Evolutionary conservation across 208 protist genomes (phyloP).

Genomic region (Trypanosoma boissoni): DNA sequence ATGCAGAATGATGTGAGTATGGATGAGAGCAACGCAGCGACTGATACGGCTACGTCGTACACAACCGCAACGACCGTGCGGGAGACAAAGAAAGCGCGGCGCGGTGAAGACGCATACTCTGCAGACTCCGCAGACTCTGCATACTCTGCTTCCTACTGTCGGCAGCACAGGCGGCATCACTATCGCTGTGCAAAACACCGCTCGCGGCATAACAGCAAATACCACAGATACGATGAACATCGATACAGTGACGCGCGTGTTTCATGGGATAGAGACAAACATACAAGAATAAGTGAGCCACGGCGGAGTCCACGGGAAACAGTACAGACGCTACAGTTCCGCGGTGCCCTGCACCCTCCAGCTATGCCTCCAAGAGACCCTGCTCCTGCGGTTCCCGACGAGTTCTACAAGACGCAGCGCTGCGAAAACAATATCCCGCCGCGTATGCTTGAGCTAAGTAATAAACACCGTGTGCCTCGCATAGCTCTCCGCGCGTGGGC

Average conservation of each 20-base stretch:
- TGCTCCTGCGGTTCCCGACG: background rate
- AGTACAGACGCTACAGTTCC: constrained; percentile 32
- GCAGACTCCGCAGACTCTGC: background rate
- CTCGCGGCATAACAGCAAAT: background rate
- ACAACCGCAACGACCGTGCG: constrained; percentile 53
- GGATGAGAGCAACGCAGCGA: constrained; percentile 38
- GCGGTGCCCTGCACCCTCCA: constrained; percentile 34
- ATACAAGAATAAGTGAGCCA: background rate
- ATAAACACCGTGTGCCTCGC: constrained; percentile 11
- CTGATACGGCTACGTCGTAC: constrained; percentile 59
- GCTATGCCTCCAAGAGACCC: constrained; percentile 23
- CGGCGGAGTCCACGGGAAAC: too few species aligned
- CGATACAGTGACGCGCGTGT: background rate
- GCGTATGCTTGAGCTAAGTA: constrained; percentile 10
- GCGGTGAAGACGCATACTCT: background rate
- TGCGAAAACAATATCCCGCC: constrained; percentile 1
- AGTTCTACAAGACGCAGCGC: background rate
- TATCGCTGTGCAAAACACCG: constrained; percentile 29
- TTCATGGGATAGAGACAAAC: background rate
- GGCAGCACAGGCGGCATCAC: constrained; percentile 12
- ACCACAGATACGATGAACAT: background rate
- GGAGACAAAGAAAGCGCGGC: background rate
- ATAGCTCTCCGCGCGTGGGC: too few species aligned
- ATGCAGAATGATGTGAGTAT: too few species aligned
- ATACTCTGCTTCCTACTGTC: constrained; percentile 12